phyloP scores from a whole-genome alignment of 352 stramenopile genomes.

The Thalassiosira hispida region DNA sequence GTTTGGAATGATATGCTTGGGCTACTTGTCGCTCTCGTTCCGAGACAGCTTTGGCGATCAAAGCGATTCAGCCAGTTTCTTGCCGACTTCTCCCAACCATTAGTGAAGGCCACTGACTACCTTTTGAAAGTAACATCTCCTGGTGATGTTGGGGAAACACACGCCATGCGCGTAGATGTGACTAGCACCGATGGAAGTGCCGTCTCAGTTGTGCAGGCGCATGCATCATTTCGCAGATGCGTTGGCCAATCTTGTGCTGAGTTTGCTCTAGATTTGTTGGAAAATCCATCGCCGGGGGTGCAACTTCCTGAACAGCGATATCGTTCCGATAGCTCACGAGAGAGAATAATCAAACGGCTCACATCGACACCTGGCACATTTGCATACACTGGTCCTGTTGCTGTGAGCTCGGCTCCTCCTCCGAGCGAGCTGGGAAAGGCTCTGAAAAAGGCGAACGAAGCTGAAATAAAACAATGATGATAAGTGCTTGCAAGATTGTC shows the following conservation, averaged over 20 bases:
- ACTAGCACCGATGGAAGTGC: constrained; percentile 16
- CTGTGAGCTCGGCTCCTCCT: background rate
- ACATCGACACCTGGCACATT: constrained; percentile 68
- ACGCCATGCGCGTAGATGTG: constrained; percentile 79
- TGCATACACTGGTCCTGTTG: constrained; percentile 60
- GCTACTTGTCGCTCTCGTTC: constrained; percentile 65
- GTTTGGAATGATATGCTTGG: constrained; percentile 75
- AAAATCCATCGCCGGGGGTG: constrained; percentile 20
- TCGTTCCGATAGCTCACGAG: background rate
- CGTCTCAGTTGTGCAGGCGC: constrained; percentile 57
- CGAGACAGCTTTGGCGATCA: constrained; percentile 60
- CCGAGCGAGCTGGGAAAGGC: constrained; percentile 26
- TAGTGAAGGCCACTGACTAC: constrained; percentile 63
- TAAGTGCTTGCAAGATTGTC: no score
- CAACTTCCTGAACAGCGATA: no score
- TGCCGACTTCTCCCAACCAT: constrained; percentile 72
- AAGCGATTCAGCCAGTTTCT: constrained; percentile 67
- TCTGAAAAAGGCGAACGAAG: constrained; percentile 23
- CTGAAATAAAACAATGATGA: constrained; percentile 4
- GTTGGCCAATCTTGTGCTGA: constrained; percentile 76
- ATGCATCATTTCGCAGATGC: constrained; percentile 72
- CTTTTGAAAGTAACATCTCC: constrained; percentile 37
- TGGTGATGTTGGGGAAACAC: constrained; percentile 60
- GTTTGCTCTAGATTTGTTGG: constrained; percentile 67
- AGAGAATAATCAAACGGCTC: constrained; percentile 14